Base-by-base conservation (phyloP, 1,284 basidiomycete species). In the Ganoderma boninense region DNA sequence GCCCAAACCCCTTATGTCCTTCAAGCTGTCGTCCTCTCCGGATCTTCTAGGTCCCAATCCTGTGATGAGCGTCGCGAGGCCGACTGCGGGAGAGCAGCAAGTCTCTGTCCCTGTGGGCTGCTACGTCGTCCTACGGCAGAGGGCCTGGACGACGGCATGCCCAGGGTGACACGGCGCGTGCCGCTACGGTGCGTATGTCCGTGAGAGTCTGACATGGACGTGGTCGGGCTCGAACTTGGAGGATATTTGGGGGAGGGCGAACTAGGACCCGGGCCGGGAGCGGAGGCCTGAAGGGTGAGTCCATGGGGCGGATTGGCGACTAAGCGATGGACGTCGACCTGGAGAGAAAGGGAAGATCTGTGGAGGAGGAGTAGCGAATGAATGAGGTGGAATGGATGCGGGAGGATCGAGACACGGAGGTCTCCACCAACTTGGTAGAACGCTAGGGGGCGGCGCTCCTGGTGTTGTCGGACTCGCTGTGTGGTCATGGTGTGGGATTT, bases 171-270 rank as follows among this genome's bases (percentile, higher is more conserved):
- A 38, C 32, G 43, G 46, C 16, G 54, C 38, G n/a, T 10, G 6
- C 65, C 56, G 43, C 40, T 40, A 32, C 54, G 6, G 44, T 60
- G 68, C 43, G 67, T 35, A 61, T 73, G 52, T 42, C 61, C 65
- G 23, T 67, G 65, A 54, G 67, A 56, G 60, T 69, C 74, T 56
- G 69, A 69, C 20, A 66, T 66, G n/a, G 72, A 71, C 61, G 70
- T 71, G 64, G 64, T 71, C 40, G 72, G 26, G 29, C 54, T 70
- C 8, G 72, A 23, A 13, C 52, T 71, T 6, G 69, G 66, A 16
- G 72, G 66, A 52, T 69, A 72, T 16, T 72, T 72, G 62, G 73
- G 73, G 5, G 75, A 74, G 20, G 74, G 73, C 44, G 70, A 67
- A 35, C 70, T 71, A 61, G 69, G 67, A 11, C 68, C 68, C 40